Evolutionary conservation across 495 filamentous ascomycete genomes (phyloP).

Genomic region (Bacidia gigantensis): DNA sequence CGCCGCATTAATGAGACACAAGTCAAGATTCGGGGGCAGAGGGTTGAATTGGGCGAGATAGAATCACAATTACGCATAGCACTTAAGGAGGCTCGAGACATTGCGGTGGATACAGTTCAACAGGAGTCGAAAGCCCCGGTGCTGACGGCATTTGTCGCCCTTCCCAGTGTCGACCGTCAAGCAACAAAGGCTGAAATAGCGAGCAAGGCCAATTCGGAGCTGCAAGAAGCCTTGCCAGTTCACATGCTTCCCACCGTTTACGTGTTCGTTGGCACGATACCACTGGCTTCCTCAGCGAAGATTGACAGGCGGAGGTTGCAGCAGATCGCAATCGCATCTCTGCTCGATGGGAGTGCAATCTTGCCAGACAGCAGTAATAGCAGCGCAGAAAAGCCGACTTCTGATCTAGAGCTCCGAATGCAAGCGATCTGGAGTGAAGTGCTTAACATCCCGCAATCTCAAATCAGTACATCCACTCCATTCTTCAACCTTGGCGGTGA

Average conservation of each 20-base stretch:
- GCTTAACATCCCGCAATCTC: slow-evolving; percentile 17
- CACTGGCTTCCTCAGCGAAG: slow-evolving; percentile 29
- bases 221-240: slow-evolving; percentile 23
- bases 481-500: slow-evolving; percentile 45
- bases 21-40: slow-evolving; percentile 38
- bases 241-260: slow-evolving; percentile 31
- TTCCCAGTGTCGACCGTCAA: too few species aligned
- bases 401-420: slow-evolving; percentile 5
- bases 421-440: slow-evolving; percentile 25
- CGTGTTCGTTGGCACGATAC: slow-evolving; percentile 24
- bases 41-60: slow-evolving; percentile 37
- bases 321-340: too few species aligned
- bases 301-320: too few species aligned
- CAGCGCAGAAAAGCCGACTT: background rate
- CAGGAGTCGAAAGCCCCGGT: background rate
- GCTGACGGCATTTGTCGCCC: background rate
- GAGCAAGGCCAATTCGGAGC: slow-evolving; percentile 4
- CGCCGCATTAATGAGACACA: slow-evolving; percentile 36
- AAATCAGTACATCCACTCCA: slow-evolving; percentile 31
- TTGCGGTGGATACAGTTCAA: background rate
- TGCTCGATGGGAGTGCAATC: background rate
- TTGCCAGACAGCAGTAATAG: background rate
- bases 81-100: background rate
- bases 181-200: background rate
- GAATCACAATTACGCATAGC: slow-evolving; percentile 26